Percentiles rank a stretch among this genome's conserved stretches.
Evolutionary conservation across 805 yeast species (phyloP).

Genomic region (Scheffersomyces stipitis): DNA sequence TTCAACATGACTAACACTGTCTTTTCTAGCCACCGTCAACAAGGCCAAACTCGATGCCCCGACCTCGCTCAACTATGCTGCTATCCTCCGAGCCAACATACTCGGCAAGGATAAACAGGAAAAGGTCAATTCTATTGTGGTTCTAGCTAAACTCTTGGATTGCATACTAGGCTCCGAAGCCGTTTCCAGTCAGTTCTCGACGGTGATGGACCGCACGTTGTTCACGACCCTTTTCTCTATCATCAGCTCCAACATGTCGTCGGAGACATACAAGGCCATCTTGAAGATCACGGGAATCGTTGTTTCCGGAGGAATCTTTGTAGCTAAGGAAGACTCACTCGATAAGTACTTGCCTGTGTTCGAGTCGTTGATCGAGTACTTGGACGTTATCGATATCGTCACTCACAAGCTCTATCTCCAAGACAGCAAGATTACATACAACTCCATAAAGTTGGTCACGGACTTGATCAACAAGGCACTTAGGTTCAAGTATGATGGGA

Average conservation of each 20-base stretch:
- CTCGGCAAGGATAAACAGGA: slow-evolving; percentile 50
- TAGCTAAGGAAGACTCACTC: slow-evolving; percentile 31
- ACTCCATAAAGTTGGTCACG: slow-evolving; percentile 45
- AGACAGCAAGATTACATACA: slow-evolving; percentile 44
- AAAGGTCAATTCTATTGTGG: slow-evolving; percentile 51
- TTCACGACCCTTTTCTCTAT: slow-evolving; percentile 42
- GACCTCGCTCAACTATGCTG: slow-evolving; percentile 34
- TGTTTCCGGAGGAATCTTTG: slow-evolving; percentile 45
- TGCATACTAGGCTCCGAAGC: slow-evolving; percentile 42
- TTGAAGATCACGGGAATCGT: slow-evolving; percentile 42
- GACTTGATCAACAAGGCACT: slow-evolving; percentile 45
- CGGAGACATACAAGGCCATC: slow-evolving; percentile 47
- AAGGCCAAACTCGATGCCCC: slow-evolving; percentile 31
- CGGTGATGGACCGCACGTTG: slow-evolving; percentile 39
- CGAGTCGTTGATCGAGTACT: slow-evolving; percentile 35
- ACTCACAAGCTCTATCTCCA: slow-evolving; percentile 42
- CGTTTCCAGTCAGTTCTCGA: slow-evolving; percentile 29
- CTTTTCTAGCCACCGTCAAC: slow-evolving; percentile 20
- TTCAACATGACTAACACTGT: slow-evolving; percentile 12
- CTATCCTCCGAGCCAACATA: slow-evolving; percentile 41
- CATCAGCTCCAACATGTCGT: slow-evolving; percentile 40
- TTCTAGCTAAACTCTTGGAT: slow-evolving; percentile 53
- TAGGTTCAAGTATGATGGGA: slow-evolving; percentile 40
- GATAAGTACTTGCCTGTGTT: slow-evolving; percentile 37
- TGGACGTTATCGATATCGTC: slow-evolving; percentile 43